Percentiles rank a stretch among this genome's conserved stretches.
Conservation (phyloP, 106 monocot genomes). For the Acorus calamus region DNA sequence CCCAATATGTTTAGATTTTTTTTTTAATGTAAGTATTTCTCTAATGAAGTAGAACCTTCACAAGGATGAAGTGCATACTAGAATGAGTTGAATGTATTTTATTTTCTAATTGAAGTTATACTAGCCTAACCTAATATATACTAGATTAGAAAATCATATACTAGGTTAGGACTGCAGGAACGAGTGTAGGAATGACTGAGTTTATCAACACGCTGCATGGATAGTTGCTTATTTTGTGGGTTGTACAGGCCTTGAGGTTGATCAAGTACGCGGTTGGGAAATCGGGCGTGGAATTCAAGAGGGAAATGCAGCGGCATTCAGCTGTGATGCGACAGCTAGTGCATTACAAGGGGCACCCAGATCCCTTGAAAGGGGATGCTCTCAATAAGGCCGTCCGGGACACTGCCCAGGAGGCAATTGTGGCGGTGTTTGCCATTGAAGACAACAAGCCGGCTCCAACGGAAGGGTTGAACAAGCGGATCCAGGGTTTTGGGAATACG, state of each 20-base stretch:
- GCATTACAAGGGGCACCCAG: constrained; percentile 86
- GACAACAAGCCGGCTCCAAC: constrained; percentile 42
- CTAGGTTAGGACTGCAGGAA: no score
- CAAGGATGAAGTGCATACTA: no score
- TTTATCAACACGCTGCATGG: no score
- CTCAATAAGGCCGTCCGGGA: constrained; percentile 93
- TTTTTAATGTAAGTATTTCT: no score
- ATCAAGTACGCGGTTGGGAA: constrained; percentile 89
- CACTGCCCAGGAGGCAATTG: constrained; percentile 75
- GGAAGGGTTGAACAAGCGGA: constrained; percentile 62
- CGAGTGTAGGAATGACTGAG: no score
- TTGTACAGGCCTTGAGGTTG: constrained; percentile 54
- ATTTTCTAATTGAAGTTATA: no score
- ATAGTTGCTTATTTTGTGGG: neutral
- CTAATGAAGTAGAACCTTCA: no score
- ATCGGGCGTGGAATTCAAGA: constrained; percentile 77
- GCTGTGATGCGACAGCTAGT: constrained; percentile 54
- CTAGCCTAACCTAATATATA: no score
- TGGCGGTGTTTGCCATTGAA: constrained; percentile 65
- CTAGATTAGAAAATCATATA: no score
- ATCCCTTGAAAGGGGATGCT: constrained; percentile 93
- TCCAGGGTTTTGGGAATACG: constrained; percentile 93
- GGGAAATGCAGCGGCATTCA: constrained; percentile 95
- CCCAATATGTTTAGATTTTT: no score
- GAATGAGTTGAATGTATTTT: no score